Evolutionary conservation across 768 basidiomycete species (phyloP).

Genomic region (Leccinum subgranulosum): DNA sequence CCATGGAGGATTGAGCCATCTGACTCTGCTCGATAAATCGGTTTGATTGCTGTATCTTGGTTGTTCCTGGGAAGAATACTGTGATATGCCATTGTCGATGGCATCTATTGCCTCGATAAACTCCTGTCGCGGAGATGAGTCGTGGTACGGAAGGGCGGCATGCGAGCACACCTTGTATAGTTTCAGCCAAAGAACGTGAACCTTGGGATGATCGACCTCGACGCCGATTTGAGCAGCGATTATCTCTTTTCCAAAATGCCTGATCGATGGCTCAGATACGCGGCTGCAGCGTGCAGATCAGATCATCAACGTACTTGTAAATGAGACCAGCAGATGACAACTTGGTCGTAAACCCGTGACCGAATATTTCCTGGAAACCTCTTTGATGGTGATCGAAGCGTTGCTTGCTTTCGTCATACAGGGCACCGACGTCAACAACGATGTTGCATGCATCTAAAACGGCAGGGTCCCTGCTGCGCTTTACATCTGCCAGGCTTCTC

Average conservation of each 20-base stretch:
- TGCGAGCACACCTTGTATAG: slow-evolving; percentile 64
- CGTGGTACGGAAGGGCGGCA: neutral
- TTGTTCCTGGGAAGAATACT: slow-evolving; percentile 64
- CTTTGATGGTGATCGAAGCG: slow-evolving; percentile 97
- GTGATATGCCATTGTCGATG: slow-evolving; percentile 91
- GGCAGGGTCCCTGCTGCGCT: slow-evolving; percentile 70
- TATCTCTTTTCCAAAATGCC: slow-evolving; percentile 88
- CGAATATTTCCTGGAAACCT: slow-evolving; percentile 88
- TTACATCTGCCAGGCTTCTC: slow-evolving; percentile 44
- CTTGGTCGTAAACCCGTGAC: slow-evolving; percentile 84
- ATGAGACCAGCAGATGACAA: slow-evolving; percentile 89
- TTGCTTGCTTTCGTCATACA: slow-evolving; percentile 75
- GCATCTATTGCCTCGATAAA: slow-evolving; percentile 94
- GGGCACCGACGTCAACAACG: slow-evolving; percentile 93
- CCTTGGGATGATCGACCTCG: slow-evolving; percentile 53
- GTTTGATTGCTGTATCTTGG: slow-evolving; percentile 76
- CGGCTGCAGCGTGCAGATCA: neutral
- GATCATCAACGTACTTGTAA: slow-evolving; percentile 70
- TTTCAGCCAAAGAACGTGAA: slow-evolving; percentile 80
- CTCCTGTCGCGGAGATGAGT: slow-evolving; percentile 46
- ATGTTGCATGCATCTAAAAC: slow-evolving; percentile 81
- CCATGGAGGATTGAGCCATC: slow-evolving; percentile 87
- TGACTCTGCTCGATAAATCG: slow-evolving; percentile 82
- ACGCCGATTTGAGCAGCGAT: slow-evolving; percentile 60
- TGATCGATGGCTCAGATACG: slow-evolving; percentile 26